Evolutionary conservation across 495 filamentous ascomycete genomes (phyloP).

Genomic region (Jackrogersella minutella): DNA sequence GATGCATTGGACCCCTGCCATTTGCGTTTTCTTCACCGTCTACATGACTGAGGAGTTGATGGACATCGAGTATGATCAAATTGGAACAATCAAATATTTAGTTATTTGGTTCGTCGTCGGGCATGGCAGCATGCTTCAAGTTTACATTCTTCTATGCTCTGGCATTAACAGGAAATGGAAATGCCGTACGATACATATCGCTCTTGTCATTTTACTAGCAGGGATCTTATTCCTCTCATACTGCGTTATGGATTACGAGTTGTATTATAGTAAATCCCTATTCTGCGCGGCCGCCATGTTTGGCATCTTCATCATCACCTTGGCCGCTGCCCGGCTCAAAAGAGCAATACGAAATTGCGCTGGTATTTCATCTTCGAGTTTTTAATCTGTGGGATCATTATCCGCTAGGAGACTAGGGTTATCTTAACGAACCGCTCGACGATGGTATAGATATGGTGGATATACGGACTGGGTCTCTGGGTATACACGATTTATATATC

Average conservation of each 20-base stretch:
- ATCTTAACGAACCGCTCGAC: no score
- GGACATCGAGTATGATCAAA: not conserved
- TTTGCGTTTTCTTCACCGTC: not conserved
- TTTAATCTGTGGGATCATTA: no score
- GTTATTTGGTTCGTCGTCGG: not conserved
- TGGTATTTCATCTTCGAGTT: no score
- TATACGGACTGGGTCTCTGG: no score
- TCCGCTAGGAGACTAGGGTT: no score
- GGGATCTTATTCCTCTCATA: no score
- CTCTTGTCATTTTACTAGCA: not conserved
- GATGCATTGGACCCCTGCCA: conserved; percentile 8
- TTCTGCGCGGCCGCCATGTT: not conserved
- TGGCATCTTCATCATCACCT: not conserved
- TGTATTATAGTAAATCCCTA: no score
- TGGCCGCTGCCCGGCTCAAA: not conserved
- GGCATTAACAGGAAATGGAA: not conserved
- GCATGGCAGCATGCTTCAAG: not conserved
- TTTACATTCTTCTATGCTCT: not conserved
- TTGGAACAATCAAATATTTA: not conserved
- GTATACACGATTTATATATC: no score
- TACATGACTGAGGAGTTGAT: not conserved
- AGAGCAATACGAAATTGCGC: conserved; percentile 2
- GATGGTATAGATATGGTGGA: no score
- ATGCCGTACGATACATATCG: not conserved
- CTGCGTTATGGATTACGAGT: no score